phyloP scores from a whole-genome alignment of 2,329 filamentous ascomycete species.

The Colletotrichum karsti region DNA sequence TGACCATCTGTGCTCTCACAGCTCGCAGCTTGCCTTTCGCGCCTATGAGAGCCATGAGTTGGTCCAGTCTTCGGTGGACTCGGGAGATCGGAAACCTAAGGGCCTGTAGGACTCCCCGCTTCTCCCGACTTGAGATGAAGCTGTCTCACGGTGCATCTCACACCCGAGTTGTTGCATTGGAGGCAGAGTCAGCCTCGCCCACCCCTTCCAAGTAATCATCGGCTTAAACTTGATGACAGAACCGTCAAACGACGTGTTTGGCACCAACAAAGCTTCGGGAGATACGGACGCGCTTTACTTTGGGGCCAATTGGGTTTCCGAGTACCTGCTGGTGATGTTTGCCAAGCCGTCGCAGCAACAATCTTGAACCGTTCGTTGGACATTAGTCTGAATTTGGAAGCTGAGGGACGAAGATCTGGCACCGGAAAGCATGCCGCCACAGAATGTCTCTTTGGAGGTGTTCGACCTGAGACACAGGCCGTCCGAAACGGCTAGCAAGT shows the following conservation, averaged over 20 bases:
- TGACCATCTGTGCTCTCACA: constrained; percentile 5
- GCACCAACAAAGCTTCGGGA: too few species aligned
- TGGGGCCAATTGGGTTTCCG: background rate
- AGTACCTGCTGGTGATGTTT: background rate
- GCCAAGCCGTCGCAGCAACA: constrained; percentile 19
- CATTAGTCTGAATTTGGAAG: background rate
- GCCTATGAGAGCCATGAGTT: background rate
- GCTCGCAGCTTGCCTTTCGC: background rate
- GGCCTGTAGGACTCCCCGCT: constrained; percentile 8
- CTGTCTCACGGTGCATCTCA: constrained; percentile 28
- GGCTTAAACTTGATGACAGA: constrained; percentile 26
- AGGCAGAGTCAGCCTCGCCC: constrained; percentile 6
- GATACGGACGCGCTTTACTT: too few species aligned
- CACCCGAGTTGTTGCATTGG: constrained; percentile 26
- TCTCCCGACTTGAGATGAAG: constrained; percentile 25
- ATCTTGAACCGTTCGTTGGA: background rate
- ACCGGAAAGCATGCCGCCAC: constrained; percentile 4
- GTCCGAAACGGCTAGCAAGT: constrained; percentile 17
- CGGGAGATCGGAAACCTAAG: constrained; percentile 27
- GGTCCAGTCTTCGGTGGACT: constrained; percentile 26
- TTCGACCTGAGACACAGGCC: constrained; percentile 18
- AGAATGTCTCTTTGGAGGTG: background rate
- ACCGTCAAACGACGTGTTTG: constrained; percentile 20
- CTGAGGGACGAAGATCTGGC: constrained; percentile 6
- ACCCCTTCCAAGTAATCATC: background rate